A percentile compares a stretch with the other conserved stretches of the same genome.
Conservation (phyloP, 1,139 yeast species). For the Pichia sp. region DNA sequence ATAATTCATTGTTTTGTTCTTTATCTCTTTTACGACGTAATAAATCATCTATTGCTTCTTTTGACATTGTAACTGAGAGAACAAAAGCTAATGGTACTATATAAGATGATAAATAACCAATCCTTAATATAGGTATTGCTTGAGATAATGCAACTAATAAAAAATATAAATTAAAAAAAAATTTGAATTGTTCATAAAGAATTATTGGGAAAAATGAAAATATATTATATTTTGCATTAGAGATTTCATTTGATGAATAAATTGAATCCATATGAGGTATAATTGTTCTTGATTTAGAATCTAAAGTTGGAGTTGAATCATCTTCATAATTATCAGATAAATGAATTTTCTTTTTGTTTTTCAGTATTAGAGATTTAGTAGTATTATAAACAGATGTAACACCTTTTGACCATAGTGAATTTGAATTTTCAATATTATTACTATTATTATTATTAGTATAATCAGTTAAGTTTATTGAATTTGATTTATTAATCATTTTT, state of each 20-base stretch:
- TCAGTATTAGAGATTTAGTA: constrained; percentile 23
- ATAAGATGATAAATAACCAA: constrained; percentile 90
- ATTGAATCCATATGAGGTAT: constrained; percentile 33
- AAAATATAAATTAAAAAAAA: constrained; percentile 90
- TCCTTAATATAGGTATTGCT: constrained; percentile 82
- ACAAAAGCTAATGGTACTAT: constrained; percentile 94
- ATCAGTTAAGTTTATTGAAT: no score
- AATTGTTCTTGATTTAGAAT: constrained; percentile 18
- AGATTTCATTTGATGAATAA: constrained; percentile 75
- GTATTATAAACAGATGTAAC: constrained; percentile 23
- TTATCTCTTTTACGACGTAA: constrained; percentile 83
- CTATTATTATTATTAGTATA: neutral
- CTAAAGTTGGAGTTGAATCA: neutral
- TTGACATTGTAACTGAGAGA: constrained; percentile 83
- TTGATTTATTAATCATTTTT: constrained; percentile 7
- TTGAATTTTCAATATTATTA: constrained; percentile 3
- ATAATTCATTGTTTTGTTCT: constrained; percentile 80
- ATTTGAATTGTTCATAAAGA: constrained; percentile 92
- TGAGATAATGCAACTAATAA: constrained; percentile 91
- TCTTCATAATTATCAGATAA: constrained; percentile 18
- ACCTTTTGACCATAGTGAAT: constrained; percentile 27
- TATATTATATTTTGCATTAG: constrained; percentile 92
- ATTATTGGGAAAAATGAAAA: constrained; percentile 83
- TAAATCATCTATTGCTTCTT: constrained; percentile 93
- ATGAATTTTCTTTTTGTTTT: constrained; percentile 22